Base-by-base conservation (phyloP, 768 basidiomycete genomes). In the Boletus rex-veris region DNA sequence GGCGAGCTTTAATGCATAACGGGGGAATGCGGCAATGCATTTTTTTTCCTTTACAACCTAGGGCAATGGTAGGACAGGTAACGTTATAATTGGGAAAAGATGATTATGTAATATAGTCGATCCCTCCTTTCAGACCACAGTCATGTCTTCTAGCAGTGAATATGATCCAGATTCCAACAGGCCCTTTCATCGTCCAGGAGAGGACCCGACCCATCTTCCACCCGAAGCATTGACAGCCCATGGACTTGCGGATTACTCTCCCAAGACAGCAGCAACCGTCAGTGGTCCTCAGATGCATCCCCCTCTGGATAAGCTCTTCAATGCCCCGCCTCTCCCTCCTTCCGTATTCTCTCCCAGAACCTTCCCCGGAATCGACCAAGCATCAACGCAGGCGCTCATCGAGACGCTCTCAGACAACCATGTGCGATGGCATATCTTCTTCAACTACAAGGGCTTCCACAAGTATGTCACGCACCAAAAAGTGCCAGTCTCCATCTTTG, bases 391-490 rank as follows among this genome's bases (percentile, higher is more conserved):
- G n/a, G 62, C 71, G 4, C 66, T 81, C 18, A 67, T 73, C 31
- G 65, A 69, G 36, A 63, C 73, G 1, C 68, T 85, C 52, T 74
- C 74, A 37, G 76, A 80, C 18, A 81, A 83, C 60, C 76, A 80
- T 55, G 73, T 75, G 37, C 74, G 73, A n/a, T 75, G 75, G 70
- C 81, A 85, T 61, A 68, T 78, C 15, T 85, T 80, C 62, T 81
- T 83, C 66, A 78, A 82, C 52, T 59, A 67, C 35, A 64, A 57
- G 28, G 62, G 67, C 1, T 68, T 69, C 57, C 70, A 70, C 59
- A 71, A 69, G 66, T 71, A 60, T 40, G 67, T 60, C 3, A 35
- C 15, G 18, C 40, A 43, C 26, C 35, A 19, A 52, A 16, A 30
- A 3, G 4, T 54, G 4, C 21, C 24, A 1, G 70, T 58, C 39